Evolutionary conservation across 129 eudicot species (phyloP).

Genomic region (Sambucus nigra): DNA sequence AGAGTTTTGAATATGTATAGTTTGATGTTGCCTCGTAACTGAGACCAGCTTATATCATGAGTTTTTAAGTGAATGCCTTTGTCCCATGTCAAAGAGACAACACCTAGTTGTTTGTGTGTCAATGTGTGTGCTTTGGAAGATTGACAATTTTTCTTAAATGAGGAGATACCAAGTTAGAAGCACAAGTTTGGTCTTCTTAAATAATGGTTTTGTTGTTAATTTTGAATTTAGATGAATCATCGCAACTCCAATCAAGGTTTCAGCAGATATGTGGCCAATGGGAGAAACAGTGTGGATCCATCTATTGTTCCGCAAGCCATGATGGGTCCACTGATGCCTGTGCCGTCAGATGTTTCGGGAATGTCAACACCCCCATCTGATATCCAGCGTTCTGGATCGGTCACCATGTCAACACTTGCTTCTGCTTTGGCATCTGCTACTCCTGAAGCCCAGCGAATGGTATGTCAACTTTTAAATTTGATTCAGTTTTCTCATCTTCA

Average conservation of each 20-base stretch:
- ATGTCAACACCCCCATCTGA: slow-evolving; percentile 11
- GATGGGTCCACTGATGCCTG: slow-evolving; percentile 27
- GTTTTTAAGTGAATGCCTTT: no score
- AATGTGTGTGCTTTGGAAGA: no score
- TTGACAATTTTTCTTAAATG: background rate
- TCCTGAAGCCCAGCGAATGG: slow-evolving; percentile 50
- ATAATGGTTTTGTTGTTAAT: background rate
- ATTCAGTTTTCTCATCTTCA: background rate
- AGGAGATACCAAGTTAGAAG: no score
- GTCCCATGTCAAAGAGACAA: no score
- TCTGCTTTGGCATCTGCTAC: slow-evolving; percentile 44
- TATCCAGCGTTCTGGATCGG: slow-evolving; percentile 21
- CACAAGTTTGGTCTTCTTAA: no score
- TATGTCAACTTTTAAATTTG: slow-evolving; percentile 7
- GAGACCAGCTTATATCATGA: no score
- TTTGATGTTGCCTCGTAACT: no score
- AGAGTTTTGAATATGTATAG: no score
- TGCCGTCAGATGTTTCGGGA: slow-evolving; percentile 23
- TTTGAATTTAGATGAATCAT: slow-evolving; percentile 14
- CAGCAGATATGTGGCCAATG: slow-evolving; percentile 22
- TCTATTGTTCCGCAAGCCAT: slow-evolving; percentile 26
- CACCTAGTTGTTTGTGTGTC: no score
- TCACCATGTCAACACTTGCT: slow-evolving; percentile 33
- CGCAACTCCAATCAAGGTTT: slow-evolving; percentile 22
- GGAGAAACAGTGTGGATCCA: slow-evolving; percentile 20